Conservation (phyloP, 139 green algal genomes). For the Gonium pectorale region DNA sequence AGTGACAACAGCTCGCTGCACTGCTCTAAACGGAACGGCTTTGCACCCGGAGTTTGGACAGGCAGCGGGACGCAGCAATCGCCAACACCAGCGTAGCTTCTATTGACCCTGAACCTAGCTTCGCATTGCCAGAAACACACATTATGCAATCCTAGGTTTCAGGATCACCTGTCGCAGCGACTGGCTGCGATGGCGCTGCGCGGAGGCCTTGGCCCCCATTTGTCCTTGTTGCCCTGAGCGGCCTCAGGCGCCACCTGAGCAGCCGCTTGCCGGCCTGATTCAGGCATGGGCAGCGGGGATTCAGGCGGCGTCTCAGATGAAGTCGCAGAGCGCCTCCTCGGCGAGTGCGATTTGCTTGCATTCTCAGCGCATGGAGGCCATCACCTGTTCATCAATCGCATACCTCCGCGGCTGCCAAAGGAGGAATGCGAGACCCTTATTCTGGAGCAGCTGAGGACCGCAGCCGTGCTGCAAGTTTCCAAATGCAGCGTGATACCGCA, state of each 20-base stretch:
- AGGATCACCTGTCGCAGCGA: background rate
- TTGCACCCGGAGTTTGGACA: no score
- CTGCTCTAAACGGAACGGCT: no score
- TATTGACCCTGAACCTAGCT: no score
- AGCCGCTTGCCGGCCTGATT: background rate
- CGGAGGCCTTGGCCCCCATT: no score
- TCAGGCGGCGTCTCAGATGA: conserved; percentile 1
- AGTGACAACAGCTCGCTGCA: no score
- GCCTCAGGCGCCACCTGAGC: conserved; percentile 6
- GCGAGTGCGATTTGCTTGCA: conserved; percentile 1
- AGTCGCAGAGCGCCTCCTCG: background rate
- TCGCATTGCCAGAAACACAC: no score
- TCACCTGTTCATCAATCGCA: conserved; percentile 35
- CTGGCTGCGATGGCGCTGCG: no score
- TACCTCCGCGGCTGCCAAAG: conserved; percentile 24
- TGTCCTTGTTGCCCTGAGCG: no score
- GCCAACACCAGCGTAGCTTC: no score
- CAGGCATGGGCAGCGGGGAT: conserved; percentile 20
- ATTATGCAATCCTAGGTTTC: no score
- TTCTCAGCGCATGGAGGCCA: conserved; percentile 23
- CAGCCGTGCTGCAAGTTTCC: conserved; percentile 1
- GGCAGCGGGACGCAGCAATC: no score
- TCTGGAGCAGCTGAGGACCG: background rate
- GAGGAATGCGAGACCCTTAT: conserved; percentile 21
- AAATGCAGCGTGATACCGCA: conserved; percentile 39